Base-by-base conservation (phyloP, 192 early-diverging fungal species). In the Podila horticola region DNA sequence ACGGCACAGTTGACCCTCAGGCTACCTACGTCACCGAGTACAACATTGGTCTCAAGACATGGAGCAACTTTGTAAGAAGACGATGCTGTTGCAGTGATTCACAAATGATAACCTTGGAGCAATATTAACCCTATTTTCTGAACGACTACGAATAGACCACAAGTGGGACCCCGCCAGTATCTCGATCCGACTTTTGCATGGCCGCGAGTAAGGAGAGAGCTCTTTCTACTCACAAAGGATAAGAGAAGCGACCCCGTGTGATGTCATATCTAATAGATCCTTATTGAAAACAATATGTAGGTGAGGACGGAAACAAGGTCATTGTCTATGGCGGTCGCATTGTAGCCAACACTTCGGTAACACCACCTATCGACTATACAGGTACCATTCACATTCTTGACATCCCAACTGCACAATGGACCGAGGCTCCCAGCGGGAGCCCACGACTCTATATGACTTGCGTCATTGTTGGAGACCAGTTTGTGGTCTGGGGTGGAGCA, bases 161-260 rank as follows among this genome's bases (percentile, higher is more conserved):
- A n/a, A 30, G 45, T 9, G 74, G 74, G 7, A 26, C 15, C 15
- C 63, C 67, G 0, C 74, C 74, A 20, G 12, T 22, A 28, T 55
- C 74, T 7, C 62, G 74, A 38, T 48, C 74, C 0, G 74, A 76
- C 41, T 76, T 76, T 59, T 76, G 74, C 36, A 76, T 76, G 74
- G 31, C 62, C 0, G 19, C 74, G 5, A 66, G 57, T 55, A 55
- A 24, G 52, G 4, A 55, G 3, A 45, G 41, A 45, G n/a, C 41
- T 12, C 13, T 45, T 15, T 45, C 33, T 45, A 45, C 41, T 17
- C 41, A 15, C 0, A 17, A 3, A 45, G 41, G 13, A 45, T 1
- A 45, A 45, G 0, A 17, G 0, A 17, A n/a, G n/a, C 15, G 15
- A 45, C 41, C 9, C 13, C 1, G n/a, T 0, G 1, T 3, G 13